Evolutionary conservation across 805 yeast species (phyloP).

Genomic region (Lipomyces yamadae): DNA sequence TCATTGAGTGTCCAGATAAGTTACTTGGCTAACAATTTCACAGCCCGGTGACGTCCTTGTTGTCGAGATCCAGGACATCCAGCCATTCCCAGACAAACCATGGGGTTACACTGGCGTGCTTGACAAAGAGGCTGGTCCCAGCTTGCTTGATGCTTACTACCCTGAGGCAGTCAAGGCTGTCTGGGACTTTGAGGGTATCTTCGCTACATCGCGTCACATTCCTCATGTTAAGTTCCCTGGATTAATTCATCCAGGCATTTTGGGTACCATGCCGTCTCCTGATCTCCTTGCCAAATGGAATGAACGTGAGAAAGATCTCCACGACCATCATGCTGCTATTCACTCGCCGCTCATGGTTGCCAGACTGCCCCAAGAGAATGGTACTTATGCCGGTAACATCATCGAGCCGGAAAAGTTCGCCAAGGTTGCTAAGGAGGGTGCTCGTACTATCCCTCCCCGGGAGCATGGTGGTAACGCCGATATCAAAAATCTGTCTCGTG

Average conservation of each 20-base stretch:
- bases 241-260: constrained; percentile 56
- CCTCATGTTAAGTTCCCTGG: constrained; percentile 58
- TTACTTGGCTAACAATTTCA: background rate
- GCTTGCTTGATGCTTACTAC: constrained; percentile 55
- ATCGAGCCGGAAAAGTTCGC: constrained; percentile 45
- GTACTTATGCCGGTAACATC: constrained; percentile 50
- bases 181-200: constrained; percentile 58
- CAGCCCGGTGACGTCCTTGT: constrained; percentile 54
- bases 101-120: constrained; percentile 61
- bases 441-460: constrained; percentile 54
- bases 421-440: constrained; percentile 51
- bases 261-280: constrained; percentile 56
- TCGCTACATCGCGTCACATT: constrained; percentile 55
- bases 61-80: constrained; percentile 57
- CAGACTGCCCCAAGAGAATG: constrained; percentile 48
- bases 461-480: constrained; percentile 62
- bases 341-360: constrained; percentile 49
- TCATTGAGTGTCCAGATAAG: background rate
- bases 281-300: constrained; percentile 55
- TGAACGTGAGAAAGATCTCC: constrained; percentile 50
- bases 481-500: constrained; percentile 56
- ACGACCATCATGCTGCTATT: constrained; percentile 36
- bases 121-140: constrained; percentile 56
- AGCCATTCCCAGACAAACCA: constrained; percentile 57
- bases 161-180: constrained; percentile 59